Evolutionary conservation across 805 yeast genomes (phyloP).

Genomic region (Metschnikowia similis): DNA sequence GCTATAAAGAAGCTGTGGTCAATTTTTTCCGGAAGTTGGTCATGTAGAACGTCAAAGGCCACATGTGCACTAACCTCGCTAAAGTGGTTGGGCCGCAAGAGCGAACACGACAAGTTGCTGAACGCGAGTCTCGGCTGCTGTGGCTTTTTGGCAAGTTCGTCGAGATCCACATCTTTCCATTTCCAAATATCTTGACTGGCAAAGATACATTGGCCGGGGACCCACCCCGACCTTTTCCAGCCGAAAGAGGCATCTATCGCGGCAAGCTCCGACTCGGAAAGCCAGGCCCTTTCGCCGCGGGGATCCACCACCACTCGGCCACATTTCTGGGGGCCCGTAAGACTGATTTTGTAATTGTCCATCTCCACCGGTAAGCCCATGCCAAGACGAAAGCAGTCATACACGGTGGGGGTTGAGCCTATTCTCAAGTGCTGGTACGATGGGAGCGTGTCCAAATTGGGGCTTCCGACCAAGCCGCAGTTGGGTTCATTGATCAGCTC

Average conservation of each 20-base stretch:
- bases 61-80: constrained; percentile 19
- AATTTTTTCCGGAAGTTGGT: constrained; percentile 34
- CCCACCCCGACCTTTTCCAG: constrained; percentile 69
- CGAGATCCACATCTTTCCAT: constrained; percentile 24
- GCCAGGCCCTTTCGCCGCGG: constrained; percentile 66
- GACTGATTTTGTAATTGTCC: constrained; percentile 64
- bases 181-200: constrained; percentile 80
- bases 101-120: constrained; percentile 19
- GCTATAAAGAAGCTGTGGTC: constrained; percentile 59
- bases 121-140: constrained; percentile 28
- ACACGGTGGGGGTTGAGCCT: constrained; percentile 80
- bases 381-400: constrained; percentile 70
- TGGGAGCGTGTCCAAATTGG: constrained; percentile 53
- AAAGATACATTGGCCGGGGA: constrained; percentile 71
- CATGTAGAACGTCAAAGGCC: constrained; percentile 13
- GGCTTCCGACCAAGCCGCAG: constrained; percentile 64
- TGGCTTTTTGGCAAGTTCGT: constrained; percentile 17
- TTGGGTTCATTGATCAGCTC: constrained; percentile 88
- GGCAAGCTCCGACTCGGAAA: constrained; percentile 40
- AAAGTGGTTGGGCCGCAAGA: constrained; percentile 30
- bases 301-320: constrained; percentile 62
- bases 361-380: constrained; percentile 69
- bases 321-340: constrained; percentile 70
- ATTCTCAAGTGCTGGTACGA: constrained; percentile 61
- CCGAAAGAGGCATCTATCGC: constrained; percentile 60